These are phyloP conservation scores for Talaromyces adpressus DNA, from an alignment of 495 filamentous ascomycete species.

Conservation along the genomic window DNA sequence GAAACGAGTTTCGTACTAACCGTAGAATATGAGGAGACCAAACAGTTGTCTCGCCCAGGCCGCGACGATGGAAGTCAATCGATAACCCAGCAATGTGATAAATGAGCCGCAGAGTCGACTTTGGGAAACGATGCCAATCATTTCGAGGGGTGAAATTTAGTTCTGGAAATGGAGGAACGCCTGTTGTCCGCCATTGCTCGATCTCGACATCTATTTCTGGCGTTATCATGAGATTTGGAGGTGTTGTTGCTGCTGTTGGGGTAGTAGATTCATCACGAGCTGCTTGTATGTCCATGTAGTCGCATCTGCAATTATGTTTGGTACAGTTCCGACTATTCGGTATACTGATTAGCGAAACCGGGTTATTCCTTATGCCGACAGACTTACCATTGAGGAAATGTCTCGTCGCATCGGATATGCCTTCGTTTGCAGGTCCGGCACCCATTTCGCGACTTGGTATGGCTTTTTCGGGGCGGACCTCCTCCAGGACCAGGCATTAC, in stretches of 20 bases:
- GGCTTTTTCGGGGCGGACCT: constrained; percentile 59
- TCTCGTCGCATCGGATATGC: constrained; percentile 97
- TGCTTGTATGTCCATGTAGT: constrained; percentile 77
- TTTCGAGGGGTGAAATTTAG: constrained; percentile 61
- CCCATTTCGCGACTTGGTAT: constrained; percentile 96
- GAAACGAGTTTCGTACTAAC: constrained; percentile 48
- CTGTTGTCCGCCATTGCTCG: constrained; percentile 76
- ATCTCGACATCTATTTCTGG: constrained; percentile 74
- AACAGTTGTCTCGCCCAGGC: constrained; percentile 72
- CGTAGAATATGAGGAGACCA: constrained; percentile 90
- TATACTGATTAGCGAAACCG: not conserved
- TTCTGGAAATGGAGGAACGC: constrained; percentile 80
- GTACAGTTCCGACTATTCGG: constrained; percentile 82
- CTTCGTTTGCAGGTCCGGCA: constrained; percentile 96
- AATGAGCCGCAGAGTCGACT: constrained; percentile 77
- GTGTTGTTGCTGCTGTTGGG: constrained; percentile 47
- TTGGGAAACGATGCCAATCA: constrained; percentile 54
- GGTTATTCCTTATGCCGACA: not conserved
- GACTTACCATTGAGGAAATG: constrained; percentile 89
- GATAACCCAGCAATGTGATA: constrained; percentile 86
- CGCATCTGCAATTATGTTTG: constrained; percentile 96
- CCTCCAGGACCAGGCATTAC: constrained; percentile 45
- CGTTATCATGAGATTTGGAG: constrained; percentile 74
- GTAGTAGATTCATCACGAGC: constrained; percentile 57
- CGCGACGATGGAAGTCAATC: constrained; percentile 68